Conservation (phyloP, 2,329 filamentous ascomycete genomes). For the Penicillium sp. region DNA sequence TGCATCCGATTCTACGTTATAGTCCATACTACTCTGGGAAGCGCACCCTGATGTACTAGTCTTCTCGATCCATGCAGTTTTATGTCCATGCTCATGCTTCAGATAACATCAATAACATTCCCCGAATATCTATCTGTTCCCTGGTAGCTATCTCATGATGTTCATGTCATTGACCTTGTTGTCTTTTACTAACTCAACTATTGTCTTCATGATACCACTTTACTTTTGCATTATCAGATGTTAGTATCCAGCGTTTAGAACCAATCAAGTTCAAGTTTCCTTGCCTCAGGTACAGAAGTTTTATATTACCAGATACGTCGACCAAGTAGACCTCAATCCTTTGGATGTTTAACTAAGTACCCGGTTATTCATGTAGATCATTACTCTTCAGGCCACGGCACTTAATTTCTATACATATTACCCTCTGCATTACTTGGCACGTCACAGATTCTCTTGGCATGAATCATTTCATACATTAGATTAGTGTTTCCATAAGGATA, state of each 20-base stretch:
- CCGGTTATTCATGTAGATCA: constrained; percentile 22
- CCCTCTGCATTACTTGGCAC: constrained; percentile 12
- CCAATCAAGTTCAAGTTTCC: neutral
- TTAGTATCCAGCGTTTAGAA: neutral
- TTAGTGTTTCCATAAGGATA: neutral
- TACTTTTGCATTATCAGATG: neutral
- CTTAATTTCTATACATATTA: constrained; percentile 5
- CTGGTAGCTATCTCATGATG: neutral
- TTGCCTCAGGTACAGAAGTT: neutral
- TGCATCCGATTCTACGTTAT: neutral
- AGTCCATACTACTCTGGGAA: neutral
- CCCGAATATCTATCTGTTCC: too few relatives aligned
- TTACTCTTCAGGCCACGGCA: constrained; percentile 29
- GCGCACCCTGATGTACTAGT: neutral
- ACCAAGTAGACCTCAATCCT: neutral
- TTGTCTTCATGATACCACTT: neutral
- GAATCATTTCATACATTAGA: neutral
- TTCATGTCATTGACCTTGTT: neutral
- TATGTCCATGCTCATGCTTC: neutral
- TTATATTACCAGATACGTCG: neutral
- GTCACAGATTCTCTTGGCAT: constrained; percentile 16
- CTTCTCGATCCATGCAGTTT: neutral
- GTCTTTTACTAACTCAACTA: neutral
- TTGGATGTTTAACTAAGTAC: neutral
- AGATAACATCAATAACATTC: neutral